Evolutionary conservation across 73 alveolate genomes (phyloP), one percentile per base, ranked within the genome.

Genomic region (Strombidium stylifer): DNA sequence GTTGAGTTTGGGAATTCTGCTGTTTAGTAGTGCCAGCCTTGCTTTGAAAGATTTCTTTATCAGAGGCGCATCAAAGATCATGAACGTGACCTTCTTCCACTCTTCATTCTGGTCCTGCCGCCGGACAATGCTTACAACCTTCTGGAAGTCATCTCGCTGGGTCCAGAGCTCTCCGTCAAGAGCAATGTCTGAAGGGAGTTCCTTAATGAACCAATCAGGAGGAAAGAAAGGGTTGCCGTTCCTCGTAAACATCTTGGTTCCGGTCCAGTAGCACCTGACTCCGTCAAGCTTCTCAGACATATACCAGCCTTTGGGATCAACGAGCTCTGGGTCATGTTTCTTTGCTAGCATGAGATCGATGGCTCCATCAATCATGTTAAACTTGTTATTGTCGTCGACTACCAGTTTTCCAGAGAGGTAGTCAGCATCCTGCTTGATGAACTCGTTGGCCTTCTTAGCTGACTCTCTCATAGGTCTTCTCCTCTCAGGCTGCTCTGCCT

Each of bases 231-330:
- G 54, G 69, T 78, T 85, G 5, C 90, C 90, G 32, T 67, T 67
- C 35, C 97, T 70, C 0, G 93, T 52, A 39, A 40, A 70, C 72
- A 89, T 49, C 7, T 51, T 62, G 36, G 66, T 57, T 1, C 97
- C 97, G 14, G 80, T 77, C 97, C 97, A 89, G 28, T 79, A 45
- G 68, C 86, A 69, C 40, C 97, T 64, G 39, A 85, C 80, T 2
- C 97, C 97, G 56, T 89, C 97, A 23, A 89, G 72, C 53, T 89
- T 89, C 64, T 89, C 97, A 62, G 94, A 84, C 90, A 82, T 74
- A 68, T 31, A 62, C 77, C 89, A 89, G 3, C 93, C 94, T 0
- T 47, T 85, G 6, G 93, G 94, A 52, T 89, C 97, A 30, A 49
- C 50, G 3, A 28, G 28, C 3, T 52, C 67, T 4, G 67, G 67